Conservation (phyloP, 768 basidiomycete species). For the Tulasnella sp. region DNA sequence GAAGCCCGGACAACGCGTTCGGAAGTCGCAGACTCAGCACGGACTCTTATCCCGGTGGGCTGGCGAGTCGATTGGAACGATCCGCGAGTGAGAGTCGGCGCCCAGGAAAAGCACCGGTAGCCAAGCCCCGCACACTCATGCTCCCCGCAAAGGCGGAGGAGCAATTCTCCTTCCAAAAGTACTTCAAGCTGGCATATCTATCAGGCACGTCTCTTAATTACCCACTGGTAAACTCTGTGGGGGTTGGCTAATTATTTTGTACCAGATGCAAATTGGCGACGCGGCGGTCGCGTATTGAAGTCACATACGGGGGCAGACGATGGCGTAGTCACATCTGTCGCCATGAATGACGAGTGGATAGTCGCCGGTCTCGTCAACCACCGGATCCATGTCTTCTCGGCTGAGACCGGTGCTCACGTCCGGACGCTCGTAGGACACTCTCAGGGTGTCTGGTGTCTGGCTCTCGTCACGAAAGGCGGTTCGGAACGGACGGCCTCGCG, state of each 20-base stretch:
- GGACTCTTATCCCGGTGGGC: background rate
- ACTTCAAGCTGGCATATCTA: slow-evolving; percentile 63
- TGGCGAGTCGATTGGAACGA: background rate
- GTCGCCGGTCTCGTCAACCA: slow-evolving; percentile 81
- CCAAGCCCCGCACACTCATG: slow-evolving; percentile 10
- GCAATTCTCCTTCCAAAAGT: slow-evolving; percentile 47
- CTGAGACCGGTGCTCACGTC: slow-evolving; percentile 59
- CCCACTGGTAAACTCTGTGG: background rate
- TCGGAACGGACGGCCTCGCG: slow-evolving; percentile 13
- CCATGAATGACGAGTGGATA: slow-evolving; percentile 72
- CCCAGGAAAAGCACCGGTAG: background rate
- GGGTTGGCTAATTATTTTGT: background rate
- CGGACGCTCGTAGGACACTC: slow-evolving; percentile 77
- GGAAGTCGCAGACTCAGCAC: slow-evolving; percentile 1
- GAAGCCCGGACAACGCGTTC: background rate
- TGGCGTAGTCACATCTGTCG: slow-evolving; percentile 77
- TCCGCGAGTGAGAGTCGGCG: background rate
- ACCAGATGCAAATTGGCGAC: slow-evolving; percentile 69
- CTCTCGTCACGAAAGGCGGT: slow-evolving; percentile 62
- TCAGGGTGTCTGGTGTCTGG: slow-evolving; percentile 85
- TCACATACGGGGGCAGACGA: slow-evolving; percentile 42
- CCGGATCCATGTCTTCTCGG: slow-evolving; percentile 77
- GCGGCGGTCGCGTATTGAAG: slow-evolving; percentile 57
- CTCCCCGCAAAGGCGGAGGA: slow-evolving; percentile 9
- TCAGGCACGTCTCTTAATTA: slow-evolving; percentile 41